phyloP scores from a whole-genome alignment of 2,329 filamentous ascomycete species.

The Ophiostoma ulmi region DNA sequence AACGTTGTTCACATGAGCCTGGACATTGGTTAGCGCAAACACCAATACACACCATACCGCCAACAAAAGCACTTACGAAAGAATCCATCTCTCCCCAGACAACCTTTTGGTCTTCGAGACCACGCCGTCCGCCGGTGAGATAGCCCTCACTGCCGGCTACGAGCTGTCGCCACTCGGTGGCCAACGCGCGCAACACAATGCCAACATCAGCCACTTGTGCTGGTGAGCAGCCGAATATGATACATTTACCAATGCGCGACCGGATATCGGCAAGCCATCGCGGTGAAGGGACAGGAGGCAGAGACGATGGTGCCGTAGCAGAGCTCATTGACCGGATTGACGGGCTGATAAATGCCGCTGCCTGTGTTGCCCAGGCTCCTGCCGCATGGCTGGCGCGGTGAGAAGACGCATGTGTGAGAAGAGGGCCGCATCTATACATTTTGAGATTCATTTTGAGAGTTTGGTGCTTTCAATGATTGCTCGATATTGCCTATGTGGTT shows the following conservation, averaged over 20 bases:
- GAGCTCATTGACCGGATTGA: background rate
- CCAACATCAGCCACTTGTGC: conserved; percentile 55
- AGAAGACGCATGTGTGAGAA: background rate
- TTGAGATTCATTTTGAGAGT: background rate
- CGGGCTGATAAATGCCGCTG: background rate
- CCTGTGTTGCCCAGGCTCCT: background rate
- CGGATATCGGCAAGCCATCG: conserved; percentile 68
- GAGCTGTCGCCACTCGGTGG: conserved; percentile 64
- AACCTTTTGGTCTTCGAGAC: conserved; percentile 62
- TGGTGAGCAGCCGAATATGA: conserved; percentile 63
- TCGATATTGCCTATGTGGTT: background rate
- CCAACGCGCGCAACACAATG: conserved; percentile 54
- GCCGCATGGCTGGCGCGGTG: background rate
- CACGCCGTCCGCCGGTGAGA: conserved; percentile 57
- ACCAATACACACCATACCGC: no score
- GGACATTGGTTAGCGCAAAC: background rate
- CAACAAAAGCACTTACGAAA: conserved; percentile 33
- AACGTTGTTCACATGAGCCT: conserved; percentile 75
- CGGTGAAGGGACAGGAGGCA: conserved; percentile 17
- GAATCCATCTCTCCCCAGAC: conserved; percentile 82
- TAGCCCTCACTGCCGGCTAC: conserved; percentile 72
- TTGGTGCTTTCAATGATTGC: background rate
- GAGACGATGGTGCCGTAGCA: background rate
- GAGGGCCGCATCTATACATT: background rate
- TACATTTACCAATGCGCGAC: conserved; percentile 64